Percentiles rank a stretch among this genome's conserved stretches.
phyloP scores from a whole-genome alignment of 2,329 filamentous ascomycete species.

The Sporothrix pallida region DNA sequence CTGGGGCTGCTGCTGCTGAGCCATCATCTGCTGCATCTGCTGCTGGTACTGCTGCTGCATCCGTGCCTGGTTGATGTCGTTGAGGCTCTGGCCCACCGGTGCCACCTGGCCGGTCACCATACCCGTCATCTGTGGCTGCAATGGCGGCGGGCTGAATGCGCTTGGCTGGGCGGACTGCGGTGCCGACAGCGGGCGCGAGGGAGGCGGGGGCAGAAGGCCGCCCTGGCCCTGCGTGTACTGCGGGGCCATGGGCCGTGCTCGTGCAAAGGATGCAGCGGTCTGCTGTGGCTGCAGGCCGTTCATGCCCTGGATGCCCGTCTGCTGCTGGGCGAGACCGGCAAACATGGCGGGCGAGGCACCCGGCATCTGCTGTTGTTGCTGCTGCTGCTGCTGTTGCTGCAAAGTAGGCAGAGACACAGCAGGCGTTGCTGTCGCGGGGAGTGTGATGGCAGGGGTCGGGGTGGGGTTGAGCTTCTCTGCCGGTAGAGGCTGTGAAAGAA shows the following conservation, averaged over 20 bases:
- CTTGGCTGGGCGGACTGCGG: conserved; percentile 80
- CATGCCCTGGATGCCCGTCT: conserved; percentile 51
- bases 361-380: conserved; percentile 47
- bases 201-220: conserved; percentile 74
- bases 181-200: conserved; percentile 81
- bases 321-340: conserved; percentile 55
- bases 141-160: conserved; percentile 72
- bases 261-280: conserved; percentile 52
- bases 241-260: conserved; percentile 75
- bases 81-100: conserved; percentile 75
- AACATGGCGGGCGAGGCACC: conserved; percentile 67
- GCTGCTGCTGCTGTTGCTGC: conserved; percentile 44
- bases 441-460: conserved; percentile 43
- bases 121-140: conserved; percentile 87
- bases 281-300: conserved; percentile 50
- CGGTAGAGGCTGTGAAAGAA: conserved; percentile 59
- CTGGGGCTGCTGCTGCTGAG: conserved; percentile 40
- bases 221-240: conserved; percentile 64
- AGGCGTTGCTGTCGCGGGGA: conserved; percentile 45
- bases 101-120: conserved; percentile 63
- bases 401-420: conserved; percentile 39
- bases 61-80: conserved; percentile 71
- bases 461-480: conserved; percentile 50
- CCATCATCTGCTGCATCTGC: conserved; percentile 45
- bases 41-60: conserved; percentile 64